Conservation (phyloP, 345 rosid genomes). For the Hypericum androsaemum region DNA sequence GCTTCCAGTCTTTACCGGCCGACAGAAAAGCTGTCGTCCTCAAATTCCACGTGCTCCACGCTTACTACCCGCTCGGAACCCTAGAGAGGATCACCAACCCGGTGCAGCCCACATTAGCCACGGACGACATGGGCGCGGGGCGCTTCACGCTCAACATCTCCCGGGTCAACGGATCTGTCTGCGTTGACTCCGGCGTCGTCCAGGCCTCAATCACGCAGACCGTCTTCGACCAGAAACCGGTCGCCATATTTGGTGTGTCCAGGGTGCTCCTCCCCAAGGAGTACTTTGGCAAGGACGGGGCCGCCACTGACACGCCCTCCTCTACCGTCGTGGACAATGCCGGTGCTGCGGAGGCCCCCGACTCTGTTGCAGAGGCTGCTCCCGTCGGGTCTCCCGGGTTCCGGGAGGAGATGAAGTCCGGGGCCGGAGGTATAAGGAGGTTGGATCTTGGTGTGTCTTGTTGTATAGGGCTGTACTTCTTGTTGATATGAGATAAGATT, state of each 20-base stretch:
- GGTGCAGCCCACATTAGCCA: slow-evolving; percentile 81
- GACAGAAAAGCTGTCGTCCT: slow-evolving; percentile 59
- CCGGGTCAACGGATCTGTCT: slow-evolving; percentile 63
- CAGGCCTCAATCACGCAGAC: slow-evolving; percentile 81
- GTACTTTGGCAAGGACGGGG: slow-evolving; percentile 37
- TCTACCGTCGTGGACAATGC: slow-evolving; percentile 38
- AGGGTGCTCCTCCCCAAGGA: slow-evolving; percentile 74
- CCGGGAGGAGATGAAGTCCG: slow-evolving; percentile 25
- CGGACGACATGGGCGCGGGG: slow-evolving; percentile 70
- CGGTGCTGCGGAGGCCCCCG: slow-evolving; percentile 41
- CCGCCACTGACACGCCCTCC: slow-evolving; percentile 25
- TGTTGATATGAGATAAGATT: too few species aligned
- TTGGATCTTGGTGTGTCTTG: too few species aligned
- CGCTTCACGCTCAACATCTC: slow-evolving; percentile 78
- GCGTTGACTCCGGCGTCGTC: slow-evolving; percentile 66
- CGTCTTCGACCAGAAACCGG: slow-evolving; percentile 76
- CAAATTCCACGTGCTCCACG: slow-evolving; percentile 76
- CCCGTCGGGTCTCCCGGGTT: slow-evolving; percentile 45
- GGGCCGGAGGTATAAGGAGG: slow-evolving; percentile 11
- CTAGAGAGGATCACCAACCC: slow-evolving; percentile 86
- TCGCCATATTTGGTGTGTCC: slow-evolving; percentile 82
- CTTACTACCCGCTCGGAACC: slow-evolving; percentile 85
- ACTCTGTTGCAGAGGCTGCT: slow-evolving; percentile 24
- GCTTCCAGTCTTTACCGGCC: slow-evolving; percentile 65
- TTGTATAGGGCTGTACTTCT: too few species aligned